Base-by-base conservation (phyloP, 225 moss, liverwort and hornwort genomes). In the Neckera pumila region DNA sequence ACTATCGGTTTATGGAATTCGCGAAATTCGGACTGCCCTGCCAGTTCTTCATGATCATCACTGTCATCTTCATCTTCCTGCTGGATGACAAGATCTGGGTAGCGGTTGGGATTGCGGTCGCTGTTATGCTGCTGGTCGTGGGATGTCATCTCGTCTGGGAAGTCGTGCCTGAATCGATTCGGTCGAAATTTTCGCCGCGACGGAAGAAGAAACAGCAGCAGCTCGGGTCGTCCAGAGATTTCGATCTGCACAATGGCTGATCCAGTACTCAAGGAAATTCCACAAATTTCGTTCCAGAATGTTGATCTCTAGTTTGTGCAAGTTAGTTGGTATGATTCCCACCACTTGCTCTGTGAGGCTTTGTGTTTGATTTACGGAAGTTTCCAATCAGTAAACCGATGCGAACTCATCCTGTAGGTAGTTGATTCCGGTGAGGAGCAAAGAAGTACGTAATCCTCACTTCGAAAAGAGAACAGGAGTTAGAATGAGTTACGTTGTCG, bases 1-100 rank as follows among this genome's bases (percentile, higher is more conserved):
- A 84, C 80, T 91, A 91, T 51, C 79, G 84, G 17, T 91, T 91
- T 16, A 20, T 87, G 84, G 91, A 91, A 47, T 91, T 91, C 60
- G 91, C 91, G 28, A 89, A 89, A 51, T 91, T 90, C 62, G 89
- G 91, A 27, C 56, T 89, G 47, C 90, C 90, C 3, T 90, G 92
- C 83, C 88, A 88, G 51, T 1, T 20, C 6, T 88, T 89, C 85
- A 91, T 79, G 92, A 36, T 85, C 81, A 0, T 76, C 18, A 16
- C 34, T 5, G 80, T 91, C 33, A 42, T 86, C 61, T 82, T 86
- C 75, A 88, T 88, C 76, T 86, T 90, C 73, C 3, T 90, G 84
- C 75, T 91, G 12, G 91, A 91, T 33, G 69, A 91, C 84, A 66
- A 71, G 21, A 89, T 91, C 80, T 89, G 91, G 91, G 61, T 84